Percentiles rank a stretch among this genome's conserved stretches.
These are phyloP conservation scores for Scutellaria barbata DNA, from an alignment of 257 asterid genomes.

Conservation along the genomic window DNA sequence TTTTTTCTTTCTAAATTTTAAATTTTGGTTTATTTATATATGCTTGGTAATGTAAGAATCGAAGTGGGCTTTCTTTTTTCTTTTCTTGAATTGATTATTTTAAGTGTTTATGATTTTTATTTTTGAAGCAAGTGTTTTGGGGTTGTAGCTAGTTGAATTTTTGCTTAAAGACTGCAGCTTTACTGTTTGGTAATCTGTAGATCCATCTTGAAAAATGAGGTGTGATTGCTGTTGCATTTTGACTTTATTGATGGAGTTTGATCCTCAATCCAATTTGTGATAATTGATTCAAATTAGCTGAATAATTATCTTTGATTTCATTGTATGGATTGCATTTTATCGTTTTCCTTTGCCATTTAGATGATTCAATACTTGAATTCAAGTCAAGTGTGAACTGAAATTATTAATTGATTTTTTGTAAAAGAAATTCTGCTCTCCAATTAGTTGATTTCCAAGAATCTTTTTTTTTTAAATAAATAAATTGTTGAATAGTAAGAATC, in stretches of 20 bases:
- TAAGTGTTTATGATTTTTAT: not conserved
- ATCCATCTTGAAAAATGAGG: slow-evolving; percentile 40
- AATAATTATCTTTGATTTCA: not conserved
- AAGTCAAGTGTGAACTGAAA: not conserved
- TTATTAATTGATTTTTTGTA: not conserved
- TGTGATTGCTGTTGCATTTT: slow-evolving; percentile 12
- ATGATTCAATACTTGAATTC: not conserved
- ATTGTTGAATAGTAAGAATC: not conserved
- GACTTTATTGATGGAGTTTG: slow-evolving; percentile 21
- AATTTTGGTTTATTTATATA: too few species aligned
- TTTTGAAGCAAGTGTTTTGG: not conserved
- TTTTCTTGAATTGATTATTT: not conserved
- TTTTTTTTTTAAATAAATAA: not conserved
- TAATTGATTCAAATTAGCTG: not conserved
- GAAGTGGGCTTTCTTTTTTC: slow-evolving; percentile 21
- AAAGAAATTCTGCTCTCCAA: not conserved
- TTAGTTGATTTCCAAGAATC: slow-evolving; percentile 17
- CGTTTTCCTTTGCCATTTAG: slow-evolving; percentile 14
- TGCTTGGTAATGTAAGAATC: not conserved
- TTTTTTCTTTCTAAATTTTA: too few species aligned
- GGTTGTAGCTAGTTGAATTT: slow-evolving; percentile 23
- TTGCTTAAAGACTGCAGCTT: slow-evolving; percentile 20
- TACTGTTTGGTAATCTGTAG: slow-evolving; percentile 35
- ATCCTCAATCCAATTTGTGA: not conserved
- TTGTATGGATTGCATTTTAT: not conserved